These are phyloP conservation scores for Aspergillus ellipticus DNA, from an alignment of 495 filamentous ascomycete genomes.

Conservation along the genomic window DNA sequence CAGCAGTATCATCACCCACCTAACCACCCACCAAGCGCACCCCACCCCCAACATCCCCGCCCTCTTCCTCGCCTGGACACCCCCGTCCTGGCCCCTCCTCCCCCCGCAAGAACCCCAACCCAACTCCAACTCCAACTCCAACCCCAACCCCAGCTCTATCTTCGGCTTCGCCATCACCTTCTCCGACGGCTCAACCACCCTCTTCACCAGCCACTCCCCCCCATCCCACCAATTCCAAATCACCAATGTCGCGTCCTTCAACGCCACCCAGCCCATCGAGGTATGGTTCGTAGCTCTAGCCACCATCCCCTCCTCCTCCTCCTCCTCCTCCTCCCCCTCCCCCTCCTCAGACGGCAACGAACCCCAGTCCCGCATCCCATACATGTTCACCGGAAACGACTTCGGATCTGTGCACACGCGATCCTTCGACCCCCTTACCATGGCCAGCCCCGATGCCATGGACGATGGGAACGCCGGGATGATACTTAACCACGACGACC, in stretches of 20 bases:
- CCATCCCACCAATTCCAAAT: slow-evolving; percentile 4
- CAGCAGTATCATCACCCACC: slow-evolving; percentile 23
- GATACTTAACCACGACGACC: slow-evolving; percentile 32
- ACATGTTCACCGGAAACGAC: slow-evolving; percentile 37
- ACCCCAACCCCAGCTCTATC: no score
- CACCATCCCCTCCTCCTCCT: slow-evolving; percentile 5
- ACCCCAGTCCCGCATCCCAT: slow-evolving; percentile 20
- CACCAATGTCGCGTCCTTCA: slow-evolving; percentile 25
- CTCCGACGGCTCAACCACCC: slow-evolving; percentile 57
- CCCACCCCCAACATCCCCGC: slow-evolving; percentile 57
- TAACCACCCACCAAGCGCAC: slow-evolving; percentile 37
- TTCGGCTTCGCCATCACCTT: slow-evolving; percentile 62
- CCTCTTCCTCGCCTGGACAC: slow-evolving; percentile 69
- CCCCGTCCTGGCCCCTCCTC: slow-evolving; percentile 34
- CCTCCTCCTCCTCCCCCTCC: neutral
- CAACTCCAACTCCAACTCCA: slow-evolving; percentile 10
- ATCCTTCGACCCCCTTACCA: slow-evolving; percentile 14
- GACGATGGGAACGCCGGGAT: slow-evolving; percentile 18
- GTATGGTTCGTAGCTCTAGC: slow-evolving; percentile 45
- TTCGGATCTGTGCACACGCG: slow-evolving; percentile 35
- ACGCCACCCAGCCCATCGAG: slow-evolving; percentile 39
- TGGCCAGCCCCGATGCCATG: slow-evolving; percentile 10
- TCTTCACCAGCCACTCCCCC: slow-evolving; percentile 31
- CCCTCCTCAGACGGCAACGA: neutral
- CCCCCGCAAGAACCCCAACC: slow-evolving; percentile 1